Evolutionary conservation across 2,329 filamentous ascomycete species (phyloP), one percentile per base, ranked within the genome.

Genomic region (Phoma sp.): DNA sequence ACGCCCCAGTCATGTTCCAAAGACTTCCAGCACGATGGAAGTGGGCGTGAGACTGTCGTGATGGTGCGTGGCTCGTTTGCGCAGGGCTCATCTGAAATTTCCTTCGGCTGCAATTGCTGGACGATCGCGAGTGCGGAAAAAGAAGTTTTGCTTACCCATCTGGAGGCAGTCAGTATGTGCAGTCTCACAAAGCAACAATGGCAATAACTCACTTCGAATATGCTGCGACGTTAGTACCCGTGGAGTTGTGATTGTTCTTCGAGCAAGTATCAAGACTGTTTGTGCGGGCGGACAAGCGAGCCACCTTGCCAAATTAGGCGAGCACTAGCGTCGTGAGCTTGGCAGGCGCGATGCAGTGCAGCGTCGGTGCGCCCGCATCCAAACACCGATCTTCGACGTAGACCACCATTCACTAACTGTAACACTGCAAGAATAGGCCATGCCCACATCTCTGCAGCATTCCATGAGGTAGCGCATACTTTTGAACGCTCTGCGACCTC

Each of bases 141-240:
- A 61, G 58, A 55, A 55, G 57, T 59, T 41, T 52, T 74, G 82
- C 85, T 85, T 82, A 87, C 85, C 84, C 85, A 87, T 87, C 84
- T 87, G 72, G 62, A 68, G 52, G 69, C 56, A 74, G 75, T 76
- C 62, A 74, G 69, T 51, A 55, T 31, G 19, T 21, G 31, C 31
- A 43, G 13, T 47, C 36, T 22, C 36, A 13, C 17, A 22, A 21
- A 36, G 29, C 37, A 39, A 43, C 55, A 64, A 46, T 52, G 22
- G 35, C 29, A 49, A 35, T 31, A 45, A 67, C 78, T 79, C 75
- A 85, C 82, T 80, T 80, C 85, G 78, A 78, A 76, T 78, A 78
- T 77, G 80, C 78, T 78, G 79, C 79, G 76, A 76, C 75, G 75
- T 72, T 75, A 70, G 70, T 69, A 69, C 69, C 62, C 64, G 64